Evolutionary conservation across 305 asterid species (phyloP).

Genomic region (Solanum hybrid): DNA sequence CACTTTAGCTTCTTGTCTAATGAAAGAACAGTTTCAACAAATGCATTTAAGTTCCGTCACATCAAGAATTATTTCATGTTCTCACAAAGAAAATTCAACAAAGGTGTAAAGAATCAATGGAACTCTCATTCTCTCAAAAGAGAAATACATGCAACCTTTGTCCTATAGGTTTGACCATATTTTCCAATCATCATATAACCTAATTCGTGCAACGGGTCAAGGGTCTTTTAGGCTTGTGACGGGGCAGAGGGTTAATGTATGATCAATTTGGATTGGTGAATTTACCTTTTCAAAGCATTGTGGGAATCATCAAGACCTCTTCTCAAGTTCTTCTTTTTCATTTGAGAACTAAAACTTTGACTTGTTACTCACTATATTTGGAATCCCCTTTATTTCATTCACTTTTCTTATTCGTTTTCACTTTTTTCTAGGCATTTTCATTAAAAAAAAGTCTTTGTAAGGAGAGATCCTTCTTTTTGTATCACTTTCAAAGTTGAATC

Average conservation of each 20-base stretch:
- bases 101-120: too few species aligned
- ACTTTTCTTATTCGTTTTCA: not conserved
- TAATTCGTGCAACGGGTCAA: not conserved
- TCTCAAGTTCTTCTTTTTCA: not conserved
- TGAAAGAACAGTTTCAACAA: not conserved
- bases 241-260: not conserved
- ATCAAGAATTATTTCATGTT: not conserved
- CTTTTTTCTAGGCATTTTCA: not conserved
- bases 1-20: not conserved
- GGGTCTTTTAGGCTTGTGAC: not conserved
- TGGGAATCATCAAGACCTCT: not conserved
- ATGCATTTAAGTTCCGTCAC: not conserved
- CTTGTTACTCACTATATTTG: not conserved
- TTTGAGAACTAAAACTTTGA: not conserved
- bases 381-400: not conserved
- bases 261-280: not conserved
- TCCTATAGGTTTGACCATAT: not conserved
- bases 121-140: not conserved
- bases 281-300: not conserved
- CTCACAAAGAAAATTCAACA: not conserved
- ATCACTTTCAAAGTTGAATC: not conserved
- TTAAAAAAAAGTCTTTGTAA: not conserved
- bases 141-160: not conserved
- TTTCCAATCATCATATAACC: too few species aligned
- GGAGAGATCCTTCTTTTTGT: not conserved